phyloP scores from a whole-genome alignment of 2,329 filamentous ascomycete species.

The Penicillium verrucosum region DNA sequence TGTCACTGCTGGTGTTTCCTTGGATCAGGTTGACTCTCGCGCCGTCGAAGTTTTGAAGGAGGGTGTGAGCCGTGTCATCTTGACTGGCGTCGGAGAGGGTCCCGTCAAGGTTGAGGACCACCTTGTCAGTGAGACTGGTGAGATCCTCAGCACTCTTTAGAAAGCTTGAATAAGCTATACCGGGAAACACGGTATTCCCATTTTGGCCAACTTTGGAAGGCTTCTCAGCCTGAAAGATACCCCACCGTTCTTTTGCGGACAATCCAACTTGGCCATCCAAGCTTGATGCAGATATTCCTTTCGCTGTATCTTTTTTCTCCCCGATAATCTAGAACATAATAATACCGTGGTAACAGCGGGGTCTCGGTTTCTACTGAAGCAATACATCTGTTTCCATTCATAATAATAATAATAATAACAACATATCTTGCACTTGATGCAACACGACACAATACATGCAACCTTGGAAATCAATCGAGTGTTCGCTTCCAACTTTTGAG shows the following conservation, averaged over 20 bases:
- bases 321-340: constrained; percentile 17
- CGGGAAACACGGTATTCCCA: constrained; percentile 7
- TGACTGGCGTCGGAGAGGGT: constrained; percentile 87
- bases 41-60: constrained; percentile 66
- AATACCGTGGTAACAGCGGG: background rate
- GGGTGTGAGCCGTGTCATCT: constrained; percentile 83
- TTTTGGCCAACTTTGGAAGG: constrained; percentile 3
- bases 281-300: constrained; percentile 15
- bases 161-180: constrained; percentile 6
- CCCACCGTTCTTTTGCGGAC: constrained; percentile 16
- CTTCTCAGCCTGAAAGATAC: constrained; percentile 21
- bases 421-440: background rate
- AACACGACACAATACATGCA: background rate
- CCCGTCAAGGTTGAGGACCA: constrained; percentile 76
- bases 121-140: constrained; percentile 66
- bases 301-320: constrained; percentile 14
- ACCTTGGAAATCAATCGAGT: background rate
- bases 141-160: constrained; percentile 35
- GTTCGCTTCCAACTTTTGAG: background rate
- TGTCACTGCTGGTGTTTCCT: constrained; percentile 49
- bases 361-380: background rate
- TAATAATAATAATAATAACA: background rate
- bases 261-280: constrained; percentile 12
- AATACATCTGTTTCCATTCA: background rate
- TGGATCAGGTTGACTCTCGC: constrained; percentile 57